Base-by-base conservation (phyloP, 2,329 filamentous ascomycete genomes). In the Epichloe sp. region DNA sequence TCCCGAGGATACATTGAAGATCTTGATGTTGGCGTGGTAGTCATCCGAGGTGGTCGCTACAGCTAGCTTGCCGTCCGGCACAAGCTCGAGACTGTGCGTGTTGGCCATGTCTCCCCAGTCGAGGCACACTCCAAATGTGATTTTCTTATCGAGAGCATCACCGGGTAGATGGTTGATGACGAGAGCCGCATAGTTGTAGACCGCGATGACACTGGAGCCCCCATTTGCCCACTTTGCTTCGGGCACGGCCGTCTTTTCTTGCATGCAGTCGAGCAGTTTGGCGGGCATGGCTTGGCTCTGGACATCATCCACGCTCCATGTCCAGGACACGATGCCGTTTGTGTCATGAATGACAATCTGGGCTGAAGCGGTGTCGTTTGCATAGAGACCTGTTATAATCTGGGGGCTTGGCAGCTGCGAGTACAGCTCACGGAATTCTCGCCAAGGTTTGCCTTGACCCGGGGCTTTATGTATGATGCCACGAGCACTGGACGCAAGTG, bases 91-190 rank as follows among this genome's bases (percentile, higher is more conserved):
- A 31, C n/a, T 37, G 31, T 51, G 49, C 17, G 49, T 47, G 44
- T 48, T 51, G 5, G 15, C 15, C 49, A 51, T 43, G 21, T 17
- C 14, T 5, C 17, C 49, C 15, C 49, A 15, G 15, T 51, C 43
- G 19, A 47, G 15, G 44, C 49, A 51, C 31, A 41, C 26, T 34
- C 49, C 49, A 23, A 51, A 51, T 3, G n/a, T 37, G 38, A 51
- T 19, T 11, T 31, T 19, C 44, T 51, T 51, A 26, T 51, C 49
- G 5, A 14, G 17, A 5, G 26, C 15, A 21, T 37, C 17, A 8
- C 49, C 49, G 5, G 49, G 49, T 2, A 21, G 37, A 46, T 51
- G 38, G n/a, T 51, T 51, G 15, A 51, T 51, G 23, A 51, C 26
- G 38, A 51, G 17, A 11, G 44, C 49, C 10, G 44, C 49, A 8